phyloP scores from a whole-genome alignment of 805 yeast species.

The Brettanomyces custersianus region DNA sequence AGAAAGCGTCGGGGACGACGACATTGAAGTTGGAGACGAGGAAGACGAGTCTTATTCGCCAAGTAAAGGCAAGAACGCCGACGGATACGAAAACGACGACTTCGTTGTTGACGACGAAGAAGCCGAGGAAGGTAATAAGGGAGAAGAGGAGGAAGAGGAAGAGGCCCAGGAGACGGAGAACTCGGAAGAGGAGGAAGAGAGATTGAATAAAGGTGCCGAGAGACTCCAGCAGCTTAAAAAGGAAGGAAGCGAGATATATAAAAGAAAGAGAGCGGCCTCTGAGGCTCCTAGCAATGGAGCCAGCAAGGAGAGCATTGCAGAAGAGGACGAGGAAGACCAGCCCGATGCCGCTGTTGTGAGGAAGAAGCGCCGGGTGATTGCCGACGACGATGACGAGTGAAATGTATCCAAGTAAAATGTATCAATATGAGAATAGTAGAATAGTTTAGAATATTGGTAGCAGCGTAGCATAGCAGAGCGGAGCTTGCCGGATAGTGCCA shows the following conservation, averaged over 20 bases:
- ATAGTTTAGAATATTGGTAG: no score
- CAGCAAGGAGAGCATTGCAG: slow-evolving; percentile 29
- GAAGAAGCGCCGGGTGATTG: slow-evolving; percentile 30
- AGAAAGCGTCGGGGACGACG: slow-evolving; percentile 30
- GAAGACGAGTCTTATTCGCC: slow-evolving; percentile 17
- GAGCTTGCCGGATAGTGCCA: no score
- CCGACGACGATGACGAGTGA: slow-evolving; percentile 45
- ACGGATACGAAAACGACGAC: slow-evolving; percentile 25
- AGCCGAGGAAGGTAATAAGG: slow-evolving; percentile 15
- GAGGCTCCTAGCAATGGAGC: slow-evolving; percentile 38
- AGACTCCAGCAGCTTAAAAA: slow-evolving; percentile 46
- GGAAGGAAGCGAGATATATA: slow-evolving; percentile 46
- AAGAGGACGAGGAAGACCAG: slow-evolving; percentile 25
- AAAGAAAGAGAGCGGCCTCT: slow-evolving; percentile 38
- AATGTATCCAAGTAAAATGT: no score
- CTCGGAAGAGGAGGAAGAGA: slow-evolving; percentile 25
- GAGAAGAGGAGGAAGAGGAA: slow-evolving; percentile 11
- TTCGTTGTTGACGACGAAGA: slow-evolving; percentile 30
- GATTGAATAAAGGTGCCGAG: slow-evolving; percentile 46
- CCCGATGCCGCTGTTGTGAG: slow-evolving; percentile 23
- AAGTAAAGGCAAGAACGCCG: slow-evolving; percentile 10
- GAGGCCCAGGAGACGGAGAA: slow-evolving; percentile 16
- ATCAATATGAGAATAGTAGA: no score
- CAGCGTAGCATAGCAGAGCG: no score
- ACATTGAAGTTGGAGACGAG: slow-evolving; percentile 34